These are phyloP conservation scores for Plasmodium adleri DNA, from an alignment of 169 alveolate genomes.

Conservation along the genomic window DNA sequence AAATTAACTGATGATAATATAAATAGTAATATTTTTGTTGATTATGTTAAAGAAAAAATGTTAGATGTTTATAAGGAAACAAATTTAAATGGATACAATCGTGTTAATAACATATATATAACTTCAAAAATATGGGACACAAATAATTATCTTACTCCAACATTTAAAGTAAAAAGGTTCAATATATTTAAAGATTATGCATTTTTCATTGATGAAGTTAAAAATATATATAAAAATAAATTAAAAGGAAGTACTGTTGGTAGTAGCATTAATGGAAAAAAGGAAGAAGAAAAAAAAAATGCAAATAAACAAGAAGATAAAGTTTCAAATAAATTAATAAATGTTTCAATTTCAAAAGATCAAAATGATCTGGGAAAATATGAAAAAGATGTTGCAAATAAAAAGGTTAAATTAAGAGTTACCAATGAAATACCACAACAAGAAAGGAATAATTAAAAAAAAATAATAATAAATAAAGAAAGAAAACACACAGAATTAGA, in stretches of 20 bases:
- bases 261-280: too few species aligned
- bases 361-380: too few species aligned
- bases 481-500: too few species aligned
- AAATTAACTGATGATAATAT: constrained; percentile 2
- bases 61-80: constrained; percentile 17
- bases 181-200: constrained; percentile 32
- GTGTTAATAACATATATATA: constrained; percentile 19
- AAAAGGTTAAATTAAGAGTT: too few species aligned
- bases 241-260: too few species aligned
- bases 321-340: background rate
- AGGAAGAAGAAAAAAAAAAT: too few species aligned
- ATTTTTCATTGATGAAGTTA: constrained; percentile 12
- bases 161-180: constrained; percentile 35
- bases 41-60: constrained; percentile 47
- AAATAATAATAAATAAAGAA: too few species aligned
- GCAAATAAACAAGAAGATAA: background rate
- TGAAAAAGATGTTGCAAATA: too few species aligned
- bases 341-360: too few species aligned
- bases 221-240: background rate
- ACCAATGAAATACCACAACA: too few species aligned
- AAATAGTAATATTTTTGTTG: background rate
- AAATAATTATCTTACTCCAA: constrained; percentile 44
- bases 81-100: constrained; percentile 21
- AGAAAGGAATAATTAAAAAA: too few species aligned
- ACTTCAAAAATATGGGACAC: constrained; percentile 35